phyloP scores from a whole-genome alignment of 345 rosid genomes.

The Gossypium herbaceum region DNA sequence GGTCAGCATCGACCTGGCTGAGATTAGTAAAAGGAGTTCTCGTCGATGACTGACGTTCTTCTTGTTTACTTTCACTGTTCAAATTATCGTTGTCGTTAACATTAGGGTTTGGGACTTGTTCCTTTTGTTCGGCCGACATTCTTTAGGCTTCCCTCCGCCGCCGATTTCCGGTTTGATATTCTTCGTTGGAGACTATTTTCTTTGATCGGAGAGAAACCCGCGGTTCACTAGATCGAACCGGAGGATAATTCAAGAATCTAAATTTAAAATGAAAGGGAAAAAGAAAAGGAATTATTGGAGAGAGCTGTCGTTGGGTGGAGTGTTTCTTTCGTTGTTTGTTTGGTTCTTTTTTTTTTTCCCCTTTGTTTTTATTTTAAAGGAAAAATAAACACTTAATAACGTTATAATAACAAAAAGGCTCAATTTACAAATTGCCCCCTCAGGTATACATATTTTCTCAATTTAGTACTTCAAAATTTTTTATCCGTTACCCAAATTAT shows the following conservation, averaged over 20 bases:
- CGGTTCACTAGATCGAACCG: background rate
- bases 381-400: background rate
- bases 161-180: background rate
- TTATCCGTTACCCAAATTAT: no score
- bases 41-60: constrained; percentile 35
- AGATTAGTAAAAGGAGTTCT: constrained; percentile 81
- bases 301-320: background rate
- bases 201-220: background rate
- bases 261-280: background rate
- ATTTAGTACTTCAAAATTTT: no score
- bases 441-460: no score
- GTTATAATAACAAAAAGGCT: background rate
- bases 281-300: background rate
- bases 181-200: background rate
- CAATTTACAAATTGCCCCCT: no score
- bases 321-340: background rate
- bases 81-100: constrained; percentile 14
- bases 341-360: background rate
- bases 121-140: constrained; percentile 22
- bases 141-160: constrained; percentile 4
- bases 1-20: constrained; percentile 55
- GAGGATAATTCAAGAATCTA: constrained; percentile 5
- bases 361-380: background rate
- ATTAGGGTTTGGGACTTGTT: constrained; percentile 31
- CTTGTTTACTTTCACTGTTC: constrained; percentile 24